Conservation (phyloP, 2,329 filamentous ascomycete species). For the Verticillium alfalfae region DNA sequence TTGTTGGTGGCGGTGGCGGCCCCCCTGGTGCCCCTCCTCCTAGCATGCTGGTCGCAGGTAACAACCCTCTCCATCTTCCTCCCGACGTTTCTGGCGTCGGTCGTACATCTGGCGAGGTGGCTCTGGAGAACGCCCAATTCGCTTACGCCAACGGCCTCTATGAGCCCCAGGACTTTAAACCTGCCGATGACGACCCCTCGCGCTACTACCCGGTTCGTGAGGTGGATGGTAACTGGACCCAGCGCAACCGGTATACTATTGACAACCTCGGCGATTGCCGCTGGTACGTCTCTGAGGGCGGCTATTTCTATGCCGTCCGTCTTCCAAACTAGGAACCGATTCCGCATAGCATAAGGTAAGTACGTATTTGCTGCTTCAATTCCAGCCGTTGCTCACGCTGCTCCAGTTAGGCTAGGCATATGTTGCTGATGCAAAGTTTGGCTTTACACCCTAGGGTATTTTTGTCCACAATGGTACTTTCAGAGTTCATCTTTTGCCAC, state of each 20-base stretch:
- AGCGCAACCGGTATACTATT: slow-evolving; percentile 55
- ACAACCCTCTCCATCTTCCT: slow-evolving; percentile 21
- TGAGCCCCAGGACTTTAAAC: slow-evolving; percentile 58
- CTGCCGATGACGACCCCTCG: slow-evolving; percentile 52
- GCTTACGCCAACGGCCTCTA: slow-evolving; percentile 44
- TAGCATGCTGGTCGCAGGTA: slow-evolving; percentile 9
- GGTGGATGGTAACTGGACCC: slow-evolving; percentile 53
- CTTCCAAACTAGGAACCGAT: slow-evolving; percentile 29
- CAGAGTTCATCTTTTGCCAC: too few relatives aligned
- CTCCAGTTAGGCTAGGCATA: neutral
- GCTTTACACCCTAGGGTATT: neutral
- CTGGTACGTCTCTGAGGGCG: slow-evolving; percentile 54
- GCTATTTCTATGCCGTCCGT: slow-evolving; percentile 57
- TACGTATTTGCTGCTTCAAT: neutral
- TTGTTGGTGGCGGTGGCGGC: neutral
- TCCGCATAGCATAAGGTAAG: neutral
- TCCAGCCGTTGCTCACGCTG: neutral
- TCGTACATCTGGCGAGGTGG: slow-evolving; percentile 41
- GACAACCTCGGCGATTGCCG: slow-evolving; percentile 50
- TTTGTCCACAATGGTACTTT: too few relatives aligned
- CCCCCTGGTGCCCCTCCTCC: slow-evolving; percentile 17
- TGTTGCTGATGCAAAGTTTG: neutral
- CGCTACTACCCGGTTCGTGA: slow-evolving; percentile 59
- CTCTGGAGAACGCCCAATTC: slow-evolving; percentile 40
- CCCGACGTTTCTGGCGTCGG: slow-evolving; percentile 49